phyloP scores from a whole-genome alignment of 1,284 basidiomycete species.

The Ganoderma sp. region DNA sequence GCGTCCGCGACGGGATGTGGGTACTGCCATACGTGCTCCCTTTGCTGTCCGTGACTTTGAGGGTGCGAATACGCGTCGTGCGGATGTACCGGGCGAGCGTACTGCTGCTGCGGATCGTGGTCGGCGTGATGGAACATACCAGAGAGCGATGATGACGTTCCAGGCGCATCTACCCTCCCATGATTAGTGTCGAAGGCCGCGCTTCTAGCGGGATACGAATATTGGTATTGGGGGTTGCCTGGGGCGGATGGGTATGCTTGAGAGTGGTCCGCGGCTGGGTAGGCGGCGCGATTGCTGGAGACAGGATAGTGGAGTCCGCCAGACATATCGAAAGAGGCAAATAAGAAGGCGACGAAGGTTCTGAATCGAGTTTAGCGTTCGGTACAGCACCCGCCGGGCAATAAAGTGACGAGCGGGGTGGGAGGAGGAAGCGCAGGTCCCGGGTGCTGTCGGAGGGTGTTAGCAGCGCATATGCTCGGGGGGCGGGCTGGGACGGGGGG shows the following conservation, averaged over 20 bases:
- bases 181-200: slow-evolving; percentile 24
- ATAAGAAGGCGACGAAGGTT: slow-evolving; percentile 11
- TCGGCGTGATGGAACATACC: slow-evolving; percentile 33
- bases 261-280: slow-evolving; percentile 21
- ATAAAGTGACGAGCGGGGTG: slow-evolving; percentile 20
- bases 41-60: slow-evolving; percentile 13
- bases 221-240: slow-evolving; percentile 21
- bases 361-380: slow-evolving; percentile 27
- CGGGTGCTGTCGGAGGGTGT: slow-evolving; percentile 29
- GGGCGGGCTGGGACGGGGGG: slow-evolving; percentile 7
- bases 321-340: slow-evolving; percentile 28
- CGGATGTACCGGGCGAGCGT: slow-evolving; percentile 22
- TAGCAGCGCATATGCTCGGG: slow-evolving; percentile 17
- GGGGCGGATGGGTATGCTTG: slow-evolving; percentile 22
- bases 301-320: slow-evolving; percentile 32
- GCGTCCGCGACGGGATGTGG: slow-evolving; percentile 16
- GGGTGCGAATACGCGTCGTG: slow-evolving; percentile 26
- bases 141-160: slow-evolving; percentile 28
- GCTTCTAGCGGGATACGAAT: slow-evolving; percentile 21
- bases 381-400: slow-evolving; percentile 30
- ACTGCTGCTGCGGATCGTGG: slow-evolving; percentile 29
- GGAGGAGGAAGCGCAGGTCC: slow-evolving; percentile 20
- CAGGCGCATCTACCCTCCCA: slow-evolving; percentile 24
- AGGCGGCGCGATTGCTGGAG: slow-evolving; percentile 33
- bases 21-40: slow-evolving; percentile 28